phyloP scores from a whole-genome alignment of 345 rosid species.

The Clarkia xantiana region DNA sequence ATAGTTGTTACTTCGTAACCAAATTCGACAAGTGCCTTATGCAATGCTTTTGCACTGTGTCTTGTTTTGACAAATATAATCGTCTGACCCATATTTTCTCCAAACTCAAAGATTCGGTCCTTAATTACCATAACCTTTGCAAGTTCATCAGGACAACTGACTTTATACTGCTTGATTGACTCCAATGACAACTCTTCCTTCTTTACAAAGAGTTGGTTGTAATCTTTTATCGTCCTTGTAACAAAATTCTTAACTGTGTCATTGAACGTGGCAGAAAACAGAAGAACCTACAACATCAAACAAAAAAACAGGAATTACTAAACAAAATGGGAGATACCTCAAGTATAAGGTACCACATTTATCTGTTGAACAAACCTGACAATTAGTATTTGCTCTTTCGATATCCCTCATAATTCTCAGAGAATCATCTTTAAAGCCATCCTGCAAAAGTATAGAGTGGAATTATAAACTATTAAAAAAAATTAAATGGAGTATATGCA shows the following conservation, averaged over 20 bases:
- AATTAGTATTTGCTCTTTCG: constrained; percentile 28
- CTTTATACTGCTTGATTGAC: constrained; percentile 86
- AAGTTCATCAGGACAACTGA: constrained; percentile 56
- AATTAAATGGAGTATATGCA: too few species aligned
- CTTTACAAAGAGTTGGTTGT: constrained; percentile 82
- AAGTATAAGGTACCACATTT: too few species aligned
- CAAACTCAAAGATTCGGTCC: constrained; percentile 73
- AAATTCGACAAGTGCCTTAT: constrained; percentile 41
- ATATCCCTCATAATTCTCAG: constrained; percentile 77
- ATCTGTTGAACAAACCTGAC: constrained; percentile 47
- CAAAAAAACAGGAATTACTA: neutral
- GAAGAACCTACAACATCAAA: constrained; percentile 48
- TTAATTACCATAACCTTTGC: constrained; percentile 59
- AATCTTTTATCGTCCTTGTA: constrained; percentile 35
- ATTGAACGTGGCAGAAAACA: constrained; percentile 86
- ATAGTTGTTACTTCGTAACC: constrained; percentile 82
- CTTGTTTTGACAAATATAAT: constrained; percentile 71
- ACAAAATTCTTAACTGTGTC: constrained; percentile 78
- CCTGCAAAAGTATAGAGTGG: too few species aligned
- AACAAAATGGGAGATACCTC: too few species aligned
- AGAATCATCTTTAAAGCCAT: constrained; percentile 87
- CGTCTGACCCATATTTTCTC: constrained; percentile 70
- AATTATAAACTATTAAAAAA: too few species aligned
- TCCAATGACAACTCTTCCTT: constrained; percentile 80
- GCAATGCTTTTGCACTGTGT: constrained; percentile 46